phyloP scores from a whole-genome alignment of 805 yeast genomes.

The Lipomyces mesembrius region DNA sequence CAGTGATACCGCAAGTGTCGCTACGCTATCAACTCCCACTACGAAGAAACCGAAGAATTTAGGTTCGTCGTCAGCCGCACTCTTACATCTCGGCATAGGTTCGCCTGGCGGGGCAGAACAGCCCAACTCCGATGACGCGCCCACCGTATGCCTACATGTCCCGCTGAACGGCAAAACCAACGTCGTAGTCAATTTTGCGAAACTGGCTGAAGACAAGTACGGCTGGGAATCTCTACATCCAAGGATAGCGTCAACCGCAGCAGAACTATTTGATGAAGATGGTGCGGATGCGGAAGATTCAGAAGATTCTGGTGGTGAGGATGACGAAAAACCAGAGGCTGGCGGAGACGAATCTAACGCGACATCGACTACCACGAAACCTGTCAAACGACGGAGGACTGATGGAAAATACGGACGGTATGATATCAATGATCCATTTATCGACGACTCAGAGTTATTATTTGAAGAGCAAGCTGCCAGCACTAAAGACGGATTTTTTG shows the following conservation, averaged over 20 bases:
- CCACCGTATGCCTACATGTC: slow-evolving; percentile 36
- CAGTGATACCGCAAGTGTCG: slow-evolving; percentile 3
- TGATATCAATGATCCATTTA: slow-evolving; percentile 91
- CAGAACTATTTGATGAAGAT: slow-evolving; percentile 51
- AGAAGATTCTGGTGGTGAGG: slow-evolving; percentile 47
- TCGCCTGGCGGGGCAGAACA: background rate
- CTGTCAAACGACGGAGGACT: slow-evolving; percentile 63
- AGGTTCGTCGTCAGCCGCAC: slow-evolving; percentile 4
- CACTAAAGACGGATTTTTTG: slow-evolving; percentile 94
- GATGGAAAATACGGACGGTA: slow-evolving; percentile 71
- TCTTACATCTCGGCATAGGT: background rate
- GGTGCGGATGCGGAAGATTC: slow-evolving; percentile 52
- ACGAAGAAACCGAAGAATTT: slow-evolving; percentile 8
- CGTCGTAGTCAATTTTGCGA: slow-evolving; percentile 70
- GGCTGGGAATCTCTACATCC: slow-evolving; percentile 60
- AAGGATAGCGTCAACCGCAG: slow-evolving; percentile 33
- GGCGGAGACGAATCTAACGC: slow-evolving; percentile 42
- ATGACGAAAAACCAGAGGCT: slow-evolving; percentile 32
- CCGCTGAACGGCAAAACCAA: slow-evolving; percentile 39
- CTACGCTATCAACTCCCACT: slow-evolving; percentile 16
- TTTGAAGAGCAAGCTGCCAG: slow-evolving; percentile 94
- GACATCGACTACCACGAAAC: slow-evolving; percentile 48
- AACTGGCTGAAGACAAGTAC: slow-evolving; percentile 79
- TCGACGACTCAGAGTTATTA: slow-evolving; percentile 88
- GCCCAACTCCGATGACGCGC: slow-evolving; percentile 12